Base-by-base conservation (phyloP, 2,329 filamentous ascomycete species). In the Botrytis aclada region DNA sequence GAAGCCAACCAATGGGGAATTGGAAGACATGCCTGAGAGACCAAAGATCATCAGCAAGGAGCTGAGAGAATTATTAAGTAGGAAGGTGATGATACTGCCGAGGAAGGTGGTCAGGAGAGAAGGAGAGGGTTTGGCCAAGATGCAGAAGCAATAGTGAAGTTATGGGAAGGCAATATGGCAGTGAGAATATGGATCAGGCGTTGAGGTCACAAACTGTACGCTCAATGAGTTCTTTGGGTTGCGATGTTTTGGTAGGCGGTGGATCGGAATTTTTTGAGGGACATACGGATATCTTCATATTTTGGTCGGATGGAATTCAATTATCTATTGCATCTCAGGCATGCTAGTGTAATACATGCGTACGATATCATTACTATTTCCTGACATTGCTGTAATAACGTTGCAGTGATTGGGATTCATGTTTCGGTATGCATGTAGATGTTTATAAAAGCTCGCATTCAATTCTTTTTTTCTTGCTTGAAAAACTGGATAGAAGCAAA, bases 31-130 rank as follows among this genome's bases (percentile, higher is more conserved):
- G 71, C 75, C 73, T 64, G 78, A 77, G 67, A 76, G 74, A 72
- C 78, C 78, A 14, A 88, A 86, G 76, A 85, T 91, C 25, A 89
- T 93, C 64, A 90, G 87, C 75, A 85, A 88, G 0, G 89, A 93
- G 77, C 80, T 93, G 73, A 85, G 91, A 65, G 82, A 83, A 10
- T 76, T 93, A 61, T 79, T 93, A n/a, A 88, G 87, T 75, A 84
- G 87, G 74, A 88, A 92, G 74, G 83, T 92, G 22, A 77, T 80
- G 65, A 71, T 81, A 1, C 60, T 82, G 7, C 77, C 79, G 4
- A 73, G 80, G 37, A 80, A 80, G 58, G 75, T 81, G 20, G 79
- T 81, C 20, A 78, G 74, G 74, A 80, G 79, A 74, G 78, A 78
- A 34, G 80, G 80, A 16, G 80, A 80, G 51, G 79, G 79, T 3